Percentiles rank a stretch among this genome's conserved stretches.
phyloP scores from a whole-genome alignment of 371 early-diverging fungal genomes.

The Smittium culicis region DNA sequence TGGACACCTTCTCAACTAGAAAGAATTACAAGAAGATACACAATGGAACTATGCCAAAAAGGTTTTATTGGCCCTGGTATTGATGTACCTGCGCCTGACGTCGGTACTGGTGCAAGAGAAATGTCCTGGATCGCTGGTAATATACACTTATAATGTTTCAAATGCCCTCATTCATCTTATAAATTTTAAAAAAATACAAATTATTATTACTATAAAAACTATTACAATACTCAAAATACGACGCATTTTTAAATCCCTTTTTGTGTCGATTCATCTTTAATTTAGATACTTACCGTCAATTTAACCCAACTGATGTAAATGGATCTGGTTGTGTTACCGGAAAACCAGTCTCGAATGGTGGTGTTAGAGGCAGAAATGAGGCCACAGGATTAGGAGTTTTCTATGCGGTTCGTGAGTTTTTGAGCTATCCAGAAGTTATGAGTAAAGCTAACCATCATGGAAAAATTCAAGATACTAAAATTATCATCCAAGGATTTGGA shows the following conservation, averaged over 20 bases:
- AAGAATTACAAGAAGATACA: conserved; percentile 76
- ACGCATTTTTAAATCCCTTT: no score
- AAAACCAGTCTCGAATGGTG: conserved; percentile 73
- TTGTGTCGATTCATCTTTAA: no score
- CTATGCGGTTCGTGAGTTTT: conserved; percentile 74
- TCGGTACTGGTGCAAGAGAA: conserved; percentile 71
- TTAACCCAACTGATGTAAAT: conserved; percentile 68
- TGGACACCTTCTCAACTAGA: conserved; percentile 65
- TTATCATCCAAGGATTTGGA: conserved; percentile 80
- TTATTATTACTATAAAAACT: no score
- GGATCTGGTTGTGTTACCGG: conserved; percentile 79
- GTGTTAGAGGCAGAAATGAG: conserved; percentile 80
- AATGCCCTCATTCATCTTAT: no score
- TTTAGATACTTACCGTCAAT: conserved; percentile 82
- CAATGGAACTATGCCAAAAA: conserved; percentile 83
- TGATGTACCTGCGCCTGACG: conserved; percentile 86
- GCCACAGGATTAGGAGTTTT: conserved; percentile 81
- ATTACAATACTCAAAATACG: no score
- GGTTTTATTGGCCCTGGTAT: conserved; percentile 73
- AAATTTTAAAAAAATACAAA: no score
- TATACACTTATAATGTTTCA: no score
- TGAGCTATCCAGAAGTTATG: conserved; percentile 65
- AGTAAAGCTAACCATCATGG: conserved; percentile 53
- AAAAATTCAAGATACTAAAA: conserved; percentile 45
- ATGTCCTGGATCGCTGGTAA: conserved; percentile 89